phyloP scores from a whole-genome alignment of 345 rosid genomes.

The Bruguiera gymnorhiza region DNA sequence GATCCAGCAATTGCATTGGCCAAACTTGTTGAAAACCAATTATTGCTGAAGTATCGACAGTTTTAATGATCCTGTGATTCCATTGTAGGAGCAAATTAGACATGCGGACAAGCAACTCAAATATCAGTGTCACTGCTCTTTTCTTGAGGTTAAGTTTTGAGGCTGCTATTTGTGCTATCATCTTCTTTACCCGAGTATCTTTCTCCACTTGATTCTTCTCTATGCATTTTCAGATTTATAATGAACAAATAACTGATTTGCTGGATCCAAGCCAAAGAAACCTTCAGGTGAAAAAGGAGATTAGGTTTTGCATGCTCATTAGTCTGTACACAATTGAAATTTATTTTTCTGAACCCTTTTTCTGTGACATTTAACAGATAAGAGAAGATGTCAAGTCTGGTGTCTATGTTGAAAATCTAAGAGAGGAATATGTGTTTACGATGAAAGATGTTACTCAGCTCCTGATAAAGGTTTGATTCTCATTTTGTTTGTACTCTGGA shows the following conservation, averaged over 20 bases:
- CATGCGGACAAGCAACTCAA: conserved; percentile 79
- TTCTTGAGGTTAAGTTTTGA: conserved; percentile 69
- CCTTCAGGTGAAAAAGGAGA: conserved; percentile 59
- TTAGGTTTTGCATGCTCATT: conserved; percentile 12
- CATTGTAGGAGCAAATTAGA: conserved; percentile 75
- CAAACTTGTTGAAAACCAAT: conserved; percentile 2
- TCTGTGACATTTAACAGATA: conserved; percentile 48
- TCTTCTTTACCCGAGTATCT: neutral
- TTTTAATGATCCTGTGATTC: conserved; percentile 12
- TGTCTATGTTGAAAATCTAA: conserved; percentile 86
- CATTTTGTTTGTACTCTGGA: conserved; percentile 14
- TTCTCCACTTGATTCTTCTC: conserved; percentile 11
- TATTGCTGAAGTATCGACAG: conserved; percentile 7
- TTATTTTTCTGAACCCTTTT: conserved; percentile 10
- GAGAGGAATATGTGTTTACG: conserved; percentile 69
- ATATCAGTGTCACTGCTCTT: conserved; percentile 95
- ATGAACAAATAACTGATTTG: conserved; percentile 97
- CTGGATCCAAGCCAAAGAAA: conserved; percentile 83
- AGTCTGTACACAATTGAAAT: neutral
- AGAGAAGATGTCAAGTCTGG: conserved; percentile 97
- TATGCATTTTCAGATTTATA: conserved; percentile 72
- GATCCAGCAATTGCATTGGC: conserved; percentile 17
- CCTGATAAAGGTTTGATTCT: conserved; percentile 62
- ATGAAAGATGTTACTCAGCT: conserved; percentile 82
- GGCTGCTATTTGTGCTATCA: conserved; percentile 3